These are phyloP conservation scores for Lentinula novae-zelandiae DNA, from an alignment of 1,284 basidiomycete species.

Conservation along the genomic window DNA sequence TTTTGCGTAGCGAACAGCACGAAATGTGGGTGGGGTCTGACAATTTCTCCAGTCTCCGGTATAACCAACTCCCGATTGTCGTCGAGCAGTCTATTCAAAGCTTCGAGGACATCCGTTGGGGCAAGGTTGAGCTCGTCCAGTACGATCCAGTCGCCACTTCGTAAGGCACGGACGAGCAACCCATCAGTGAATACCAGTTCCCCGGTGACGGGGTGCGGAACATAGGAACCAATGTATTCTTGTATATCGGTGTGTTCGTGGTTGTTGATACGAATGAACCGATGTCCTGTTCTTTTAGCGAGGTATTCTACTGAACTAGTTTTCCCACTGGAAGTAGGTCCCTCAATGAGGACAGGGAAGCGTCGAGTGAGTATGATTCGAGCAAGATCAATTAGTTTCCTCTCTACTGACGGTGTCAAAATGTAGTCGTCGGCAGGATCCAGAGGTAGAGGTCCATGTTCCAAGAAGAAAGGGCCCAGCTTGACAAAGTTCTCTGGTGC, in stretches of 20 bases:
- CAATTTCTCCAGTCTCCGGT: conserved; percentile 94
- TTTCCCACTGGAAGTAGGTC: conserved; percentile 97
- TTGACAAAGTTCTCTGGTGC: conserved; percentile 64
- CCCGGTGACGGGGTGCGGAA: conserved; percentile 89
- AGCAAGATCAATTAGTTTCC: conserved; percentile 89
- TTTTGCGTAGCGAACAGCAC: conserved; percentile 99
- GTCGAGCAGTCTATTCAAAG: conserved; percentile 93
- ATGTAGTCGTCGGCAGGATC: conserved; percentile 81
- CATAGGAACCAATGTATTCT: conserved; percentile 97
- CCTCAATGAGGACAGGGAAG: conserved; percentile 96
- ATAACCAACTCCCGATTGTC: conserved; percentile 97
- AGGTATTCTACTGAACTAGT: conserved; percentile 97
- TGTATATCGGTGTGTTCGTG: conserved; percentile 99
- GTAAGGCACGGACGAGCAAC: conserved; percentile 87
- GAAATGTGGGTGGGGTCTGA: conserved; percentile 93
- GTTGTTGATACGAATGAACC: conserved; percentile 98
- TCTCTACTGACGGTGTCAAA: conserved; percentile 95
- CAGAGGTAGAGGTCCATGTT: conserved; percentile 66
- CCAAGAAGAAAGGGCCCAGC: conserved; percentile 90
- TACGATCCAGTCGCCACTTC: conserved; percentile 96
- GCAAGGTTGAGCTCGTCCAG: conserved; percentile 98
- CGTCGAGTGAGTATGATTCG: conserved; percentile 86
- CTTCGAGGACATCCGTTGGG: conserved; percentile 97
- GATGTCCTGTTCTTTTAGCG: conserved; percentile 90
- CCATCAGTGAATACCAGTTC: conserved; percentile 96